Conservation (phyloP, 352 stramenopile genomes). For the Phytophthora kernoviae region DNA sequence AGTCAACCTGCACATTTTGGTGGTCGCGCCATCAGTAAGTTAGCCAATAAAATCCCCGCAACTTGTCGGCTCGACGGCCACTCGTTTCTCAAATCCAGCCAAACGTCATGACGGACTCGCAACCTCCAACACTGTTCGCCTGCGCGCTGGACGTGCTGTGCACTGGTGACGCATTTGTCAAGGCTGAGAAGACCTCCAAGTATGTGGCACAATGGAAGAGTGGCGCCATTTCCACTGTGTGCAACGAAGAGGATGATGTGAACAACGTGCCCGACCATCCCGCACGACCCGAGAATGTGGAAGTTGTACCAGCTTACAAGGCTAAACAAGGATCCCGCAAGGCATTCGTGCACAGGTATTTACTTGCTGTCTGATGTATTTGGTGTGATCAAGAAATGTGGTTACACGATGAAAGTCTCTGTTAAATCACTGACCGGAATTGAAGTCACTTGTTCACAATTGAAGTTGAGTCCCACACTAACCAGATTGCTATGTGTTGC, state of each 20-base stretch:
- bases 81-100: constrained; percentile 6
- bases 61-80: constrained; percentile 1
- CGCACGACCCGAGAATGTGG: constrained; percentile 47
- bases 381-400: too few species aligned
- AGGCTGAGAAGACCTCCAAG: constrained; percentile 44
- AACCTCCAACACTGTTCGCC: constrained; percentile 40
- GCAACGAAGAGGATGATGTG: constrained; percentile 39
- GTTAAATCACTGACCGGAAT: constrained; percentile 2
- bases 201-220: constrained; percentile 44
- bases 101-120: constrained; percentile 12
- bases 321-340: constrained; percentile 56
- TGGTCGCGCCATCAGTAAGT: constrained; percentile 6
- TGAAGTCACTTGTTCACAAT: too few species aligned
- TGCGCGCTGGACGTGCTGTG: constrained; percentile 49
- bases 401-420: not conserved
- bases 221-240: constrained; percentile 29
- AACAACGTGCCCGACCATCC: constrained; percentile 48
- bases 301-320: constrained; percentile 45
- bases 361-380: too few species aligned
- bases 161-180: constrained; percentile 38
- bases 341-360: constrained; percentile 50
- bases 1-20: constrained; percentile 12
- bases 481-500: not conserved
- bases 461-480: too few species aligned
- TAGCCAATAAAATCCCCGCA: not conserved